Percentiles rank a stretch among this genome's conserved stretches.
Evolutionary conservation across 2,329 filamentous ascomycete genomes (phyloP).

Genomic region (Alternaria sp.): DNA sequence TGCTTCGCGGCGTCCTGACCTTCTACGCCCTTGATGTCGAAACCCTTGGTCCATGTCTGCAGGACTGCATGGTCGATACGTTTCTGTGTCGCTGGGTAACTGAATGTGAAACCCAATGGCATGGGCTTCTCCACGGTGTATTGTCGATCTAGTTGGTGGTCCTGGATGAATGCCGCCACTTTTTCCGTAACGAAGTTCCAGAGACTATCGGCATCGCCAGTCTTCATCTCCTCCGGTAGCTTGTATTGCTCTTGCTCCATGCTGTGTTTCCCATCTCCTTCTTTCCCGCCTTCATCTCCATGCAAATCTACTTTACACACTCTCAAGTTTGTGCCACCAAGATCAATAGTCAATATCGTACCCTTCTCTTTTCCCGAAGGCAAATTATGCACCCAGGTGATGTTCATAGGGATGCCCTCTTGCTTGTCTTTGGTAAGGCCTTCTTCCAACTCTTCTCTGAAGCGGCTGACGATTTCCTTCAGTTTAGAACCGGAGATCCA

Average conservation of each 20-base stretch:
- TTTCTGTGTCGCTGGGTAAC: slow-evolving; percentile 90
- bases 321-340: slow-evolving; percentile 94
- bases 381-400: slow-evolving; percentile 92
- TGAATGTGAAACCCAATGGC: slow-evolving; percentile 93
- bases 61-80: slow-evolving; percentile 92
- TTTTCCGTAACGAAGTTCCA: slow-evolving; percentile 97
- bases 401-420: slow-evolving; percentile 77
- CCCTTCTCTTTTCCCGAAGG: slow-evolving; percentile 87
- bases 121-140: slow-evolving; percentile 67
- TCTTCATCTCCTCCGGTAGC: slow-evolving; percentile 92
- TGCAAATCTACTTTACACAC: slow-evolving; percentile 92
- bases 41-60: slow-evolving; percentile 97
- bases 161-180: slow-evolving; percentile 86
- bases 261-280: slow-evolving; percentile 67
- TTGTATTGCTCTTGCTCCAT: slow-evolving; percentile 96
- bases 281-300: slow-evolving; percentile 72
- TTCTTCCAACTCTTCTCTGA: slow-evolving; percentile 34
- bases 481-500: slow-evolving; percentile 30
- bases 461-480: slow-evolving; percentile 29
- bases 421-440: slow-evolving; percentile 25
- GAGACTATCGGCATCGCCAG: slow-evolving; percentile 79
- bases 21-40: slow-evolving; percentile 91
- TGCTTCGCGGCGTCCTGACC: slow-evolving; percentile 88
- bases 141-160: slow-evolving; percentile 74
- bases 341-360: slow-evolving; percentile 87